Percentiles rank a stretch among this genome's conserved stretches.
Conservation (phyloP, 73 alveolate genomes). For the Paramecium biaurelia region DNA sequence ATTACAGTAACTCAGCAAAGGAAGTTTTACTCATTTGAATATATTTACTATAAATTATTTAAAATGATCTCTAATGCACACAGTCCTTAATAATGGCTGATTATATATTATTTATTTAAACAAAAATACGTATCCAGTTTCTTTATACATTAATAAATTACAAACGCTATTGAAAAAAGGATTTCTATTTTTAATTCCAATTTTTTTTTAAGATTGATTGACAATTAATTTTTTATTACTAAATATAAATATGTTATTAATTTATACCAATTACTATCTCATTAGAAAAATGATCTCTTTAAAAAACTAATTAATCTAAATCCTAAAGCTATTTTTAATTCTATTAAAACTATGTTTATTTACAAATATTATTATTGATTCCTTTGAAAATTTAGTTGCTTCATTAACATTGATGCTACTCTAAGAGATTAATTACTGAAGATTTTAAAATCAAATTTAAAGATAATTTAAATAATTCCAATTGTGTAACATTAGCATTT, state of each 20-base stretch:
- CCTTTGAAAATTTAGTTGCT: not conserved
- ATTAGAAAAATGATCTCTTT: not conserved
- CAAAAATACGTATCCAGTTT: not conserved
- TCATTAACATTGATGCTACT: not conserved
- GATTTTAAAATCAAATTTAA: not conserved
- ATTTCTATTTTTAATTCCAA: not conserved
- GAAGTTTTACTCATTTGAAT: not conserved
- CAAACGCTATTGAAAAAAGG: not conserved
- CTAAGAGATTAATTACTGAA: not conserved
- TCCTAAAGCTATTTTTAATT: not conserved
- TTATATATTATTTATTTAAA: not conserved
- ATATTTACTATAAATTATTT: not conserved
- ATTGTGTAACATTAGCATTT: not conserved
- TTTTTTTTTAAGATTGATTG: not conserved
- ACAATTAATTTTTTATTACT: not conserved
- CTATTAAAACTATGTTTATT: not conserved
- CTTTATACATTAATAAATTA: not conserved
- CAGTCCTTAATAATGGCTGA: not conserved
- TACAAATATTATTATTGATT: not conserved
- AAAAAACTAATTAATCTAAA: not conserved
- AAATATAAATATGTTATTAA: no score
- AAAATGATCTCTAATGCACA: not conserved
- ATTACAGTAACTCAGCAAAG: not conserved
- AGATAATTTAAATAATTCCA: not conserved
- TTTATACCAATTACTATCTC: not conserved